Percentiles rank a stretch among this genome's conserved stretches.
phyloP scores from a whole-genome alignment of 768 basidiomycete genomes.

The Cytidiella melzeri region DNA sequence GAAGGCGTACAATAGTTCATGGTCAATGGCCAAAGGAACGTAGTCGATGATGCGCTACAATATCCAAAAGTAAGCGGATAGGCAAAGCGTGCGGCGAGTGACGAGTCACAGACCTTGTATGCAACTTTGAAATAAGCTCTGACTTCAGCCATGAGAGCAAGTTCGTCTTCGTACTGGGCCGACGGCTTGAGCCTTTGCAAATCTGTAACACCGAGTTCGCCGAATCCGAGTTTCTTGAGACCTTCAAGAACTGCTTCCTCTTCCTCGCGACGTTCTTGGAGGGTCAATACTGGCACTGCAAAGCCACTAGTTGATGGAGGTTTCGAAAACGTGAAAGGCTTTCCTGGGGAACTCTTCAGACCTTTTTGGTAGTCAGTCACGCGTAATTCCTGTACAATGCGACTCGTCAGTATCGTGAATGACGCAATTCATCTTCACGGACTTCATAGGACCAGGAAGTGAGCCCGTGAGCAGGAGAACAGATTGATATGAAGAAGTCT shows the following conservation, averaged over 20 bases:
- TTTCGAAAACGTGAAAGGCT: background rate
- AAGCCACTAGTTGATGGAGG: background rate
- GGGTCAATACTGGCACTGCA: too few species aligned
- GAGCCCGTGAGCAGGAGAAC: too few species aligned
- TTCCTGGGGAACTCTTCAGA: background rate
- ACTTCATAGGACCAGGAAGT: background rate
- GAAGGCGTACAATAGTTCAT: conserved; percentile 38
- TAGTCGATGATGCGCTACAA: conserved; percentile 36
- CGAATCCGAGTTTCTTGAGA: conserved; percentile 13
- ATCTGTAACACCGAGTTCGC: conserved; percentile 11
- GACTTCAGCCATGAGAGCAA: conserved; percentile 65
- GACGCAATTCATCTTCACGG: too few species aligned
- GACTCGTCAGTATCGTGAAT: too few species aligned
- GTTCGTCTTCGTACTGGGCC: conserved; percentile 48
- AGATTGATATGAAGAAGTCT: too few species aligned
- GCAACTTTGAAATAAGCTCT: conserved; percentile 70
- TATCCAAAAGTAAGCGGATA: conserved; percentile 13
- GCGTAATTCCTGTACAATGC: background rate
- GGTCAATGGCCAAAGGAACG: conserved; percentile 37
- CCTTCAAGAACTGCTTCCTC: conserved; percentile 5
- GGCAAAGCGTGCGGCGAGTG: conserved; percentile 11
- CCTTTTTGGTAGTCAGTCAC: background rate
- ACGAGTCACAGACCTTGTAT: conserved; percentile 9
- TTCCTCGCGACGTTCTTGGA: conserved; percentile 3
- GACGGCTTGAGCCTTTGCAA: conserved; percentile 19